Conservation (phyloP, 306 rosid species). For the Rubus parviflorus region DNA sequence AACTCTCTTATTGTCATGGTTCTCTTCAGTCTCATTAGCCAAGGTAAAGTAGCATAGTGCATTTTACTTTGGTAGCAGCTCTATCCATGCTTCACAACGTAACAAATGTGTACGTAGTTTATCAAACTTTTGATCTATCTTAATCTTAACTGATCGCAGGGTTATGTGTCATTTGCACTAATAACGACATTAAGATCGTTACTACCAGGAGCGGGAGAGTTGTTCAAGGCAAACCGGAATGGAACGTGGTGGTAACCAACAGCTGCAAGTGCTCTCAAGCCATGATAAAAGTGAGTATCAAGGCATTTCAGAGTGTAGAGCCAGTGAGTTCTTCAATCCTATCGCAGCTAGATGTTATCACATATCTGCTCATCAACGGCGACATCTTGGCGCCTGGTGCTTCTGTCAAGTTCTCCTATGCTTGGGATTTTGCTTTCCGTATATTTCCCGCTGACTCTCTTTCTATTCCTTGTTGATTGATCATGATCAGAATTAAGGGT, state of each 20-base stretch:
- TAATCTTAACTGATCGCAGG: slow-evolving; percentile 34
- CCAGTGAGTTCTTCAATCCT: neutral
- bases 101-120: too few relatives aligned
- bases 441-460: neutral
- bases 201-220: slow-evolving; percentile 46
- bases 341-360: neutral
- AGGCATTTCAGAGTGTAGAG: neutral
- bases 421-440: neutral
- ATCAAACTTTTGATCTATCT: neutral
- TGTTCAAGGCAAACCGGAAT: slow-evolving; percentile 44
- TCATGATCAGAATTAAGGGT: neutral
- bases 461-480: neutral
- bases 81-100: too few relatives aligned
- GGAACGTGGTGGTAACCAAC: slow-evolving; percentile 60
- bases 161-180: slow-evolving; percentile 27
- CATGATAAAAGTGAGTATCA: slow-evolving; percentile 30
- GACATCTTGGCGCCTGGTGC: neutral
- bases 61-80: too few relatives aligned
- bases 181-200: slow-evolving; percentile 47
- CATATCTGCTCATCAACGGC: neutral
- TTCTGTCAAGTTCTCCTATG: neutral
- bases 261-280: slow-evolving; percentile 44
- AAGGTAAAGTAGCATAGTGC: slow-evolving; percentile 17
- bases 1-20: slow-evolving; percentile 21
- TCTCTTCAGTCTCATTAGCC: slow-evolving; percentile 22